phyloP scores from a whole-genome alignment of 768 basidiomycete genomes.

The Hypholoma sublateritium region DNA sequence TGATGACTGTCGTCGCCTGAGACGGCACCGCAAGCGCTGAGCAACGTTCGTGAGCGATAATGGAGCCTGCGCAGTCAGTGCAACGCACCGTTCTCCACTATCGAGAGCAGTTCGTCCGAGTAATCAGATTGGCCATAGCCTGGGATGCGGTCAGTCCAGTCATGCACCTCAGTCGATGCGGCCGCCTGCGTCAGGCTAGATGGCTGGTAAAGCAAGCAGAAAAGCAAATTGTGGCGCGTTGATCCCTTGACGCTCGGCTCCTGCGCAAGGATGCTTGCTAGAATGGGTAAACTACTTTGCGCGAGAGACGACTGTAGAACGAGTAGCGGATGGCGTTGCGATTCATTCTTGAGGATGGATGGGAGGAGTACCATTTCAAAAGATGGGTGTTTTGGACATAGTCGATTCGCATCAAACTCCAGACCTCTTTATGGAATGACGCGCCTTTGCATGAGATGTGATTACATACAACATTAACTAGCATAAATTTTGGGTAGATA shows the following conservation, averaged over 20 bases:
- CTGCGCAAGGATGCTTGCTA: conserved; percentile 44
- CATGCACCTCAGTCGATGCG: conserved; percentile 37
- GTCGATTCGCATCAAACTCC: conserved; percentile 8
- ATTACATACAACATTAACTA: neutral
- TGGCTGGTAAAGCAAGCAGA: conserved; percentile 59
- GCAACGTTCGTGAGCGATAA: neutral
- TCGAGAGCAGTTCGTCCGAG: conserved; percentile 36
- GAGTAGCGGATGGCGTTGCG: conserved; percentile 40
- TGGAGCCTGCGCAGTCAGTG: neutral
- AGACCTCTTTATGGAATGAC: conserved; percentile 3
- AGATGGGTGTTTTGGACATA: conserved; percentile 13
- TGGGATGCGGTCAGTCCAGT: conserved; percentile 19
- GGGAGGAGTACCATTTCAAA: conserved; percentile 23
- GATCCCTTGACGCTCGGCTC: conserved; percentile 7
- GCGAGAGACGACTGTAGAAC: conserved; percentile 60
- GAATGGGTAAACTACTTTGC: conserved; percentile 56
- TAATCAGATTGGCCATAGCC: conserved; percentile 26
- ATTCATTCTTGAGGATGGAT: conserved; percentile 19
- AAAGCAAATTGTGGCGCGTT: conserved; percentile 33
- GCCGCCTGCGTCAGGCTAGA: conserved; percentile 34
- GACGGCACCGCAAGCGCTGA: conserved; percentile 33
- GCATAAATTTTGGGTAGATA: neutral
- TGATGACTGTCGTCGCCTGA: conserved; percentile 57
- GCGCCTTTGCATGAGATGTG: neutral
- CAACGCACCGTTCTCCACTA: conserved; percentile 41